Evolutionary conservation across 768 basidiomycete genomes (phyloP).

Genomic region (Xerocomus spinulosus): DNA sequence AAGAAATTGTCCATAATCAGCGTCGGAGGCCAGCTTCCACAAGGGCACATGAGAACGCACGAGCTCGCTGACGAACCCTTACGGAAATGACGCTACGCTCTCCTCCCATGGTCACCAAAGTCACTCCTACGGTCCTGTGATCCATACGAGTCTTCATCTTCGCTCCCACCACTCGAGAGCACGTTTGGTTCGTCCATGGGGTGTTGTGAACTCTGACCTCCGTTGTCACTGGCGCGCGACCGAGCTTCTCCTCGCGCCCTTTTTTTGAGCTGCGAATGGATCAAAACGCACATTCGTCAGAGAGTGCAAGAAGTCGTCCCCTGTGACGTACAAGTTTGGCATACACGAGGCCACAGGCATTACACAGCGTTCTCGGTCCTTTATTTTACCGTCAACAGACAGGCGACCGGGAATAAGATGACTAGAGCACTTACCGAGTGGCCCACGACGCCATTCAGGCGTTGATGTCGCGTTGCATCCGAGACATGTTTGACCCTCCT

Average conservation of each 20-base stretch:
- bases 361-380: conserved; percentile 82
- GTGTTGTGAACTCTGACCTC: conserved; percentile 29
- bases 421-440: conserved; percentile 53
- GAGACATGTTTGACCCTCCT: conserved; percentile 70
- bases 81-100: conserved; percentile 24
- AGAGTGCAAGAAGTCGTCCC: conserved; percentile 13
- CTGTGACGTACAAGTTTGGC: conserved; percentile 69
- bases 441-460: conserved; percentile 83
- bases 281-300: conserved; percentile 18
- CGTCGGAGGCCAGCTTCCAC: conserved; percentile 10
- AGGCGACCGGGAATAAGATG: conserved; percentile 20
- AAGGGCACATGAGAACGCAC: conserved; percentile 16
- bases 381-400: conserved; percentile 24
- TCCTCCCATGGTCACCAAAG: conserved; percentile 33
- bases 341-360: conserved; percentile 83
- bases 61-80: conserved; percentile 16
- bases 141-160: conserved; percentile 32
- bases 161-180: conserved; percentile 30
- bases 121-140: conserved; percentile 34
- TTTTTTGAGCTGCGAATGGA: conserved; percentile 27
- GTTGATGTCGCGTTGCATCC: conserved; percentile 82
- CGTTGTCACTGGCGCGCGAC: conserved; percentile 23
- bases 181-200: conserved; percentile 22
- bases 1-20: conserved; percentile 21
- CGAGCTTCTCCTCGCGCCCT: conserved; percentile 33